A percentile compares a stretch with the other conserved stretches of the same genome.
These are phyloP conservation scores for Lasiodiplodia citricola DNA, from an alignment of 2,329 filamentous ascomycete genomes.

Conservation along the genomic window DNA sequence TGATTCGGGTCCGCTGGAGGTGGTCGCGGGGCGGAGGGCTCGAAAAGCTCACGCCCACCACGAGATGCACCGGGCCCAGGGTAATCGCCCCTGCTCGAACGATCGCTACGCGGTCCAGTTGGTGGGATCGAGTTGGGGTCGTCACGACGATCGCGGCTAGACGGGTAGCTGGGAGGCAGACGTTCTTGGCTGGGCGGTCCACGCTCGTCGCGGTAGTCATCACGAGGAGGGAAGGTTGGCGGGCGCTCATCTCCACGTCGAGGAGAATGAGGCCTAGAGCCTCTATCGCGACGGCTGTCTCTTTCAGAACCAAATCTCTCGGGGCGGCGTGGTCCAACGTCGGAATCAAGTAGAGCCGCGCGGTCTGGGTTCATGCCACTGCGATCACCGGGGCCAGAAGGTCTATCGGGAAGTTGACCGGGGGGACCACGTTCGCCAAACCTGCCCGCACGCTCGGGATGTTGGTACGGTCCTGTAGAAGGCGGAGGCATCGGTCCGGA, in stretches of 20 bases:
- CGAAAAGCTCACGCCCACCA: slow-evolving; percentile 47
- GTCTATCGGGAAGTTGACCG: slow-evolving; percentile 12
- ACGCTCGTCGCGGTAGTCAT: slow-evolving; percentile 41
- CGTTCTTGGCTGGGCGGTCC: slow-evolving; percentile 35
- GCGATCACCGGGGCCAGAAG: slow-evolving; percentile 10
- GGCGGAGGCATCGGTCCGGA: slow-evolving; percentile 25
- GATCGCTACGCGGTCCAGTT: slow-evolving; percentile 55
- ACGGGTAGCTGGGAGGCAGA: slow-evolving; percentile 30
- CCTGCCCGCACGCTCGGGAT: slow-evolving; percentile 10
- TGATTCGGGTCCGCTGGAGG: slow-evolving; percentile 49
- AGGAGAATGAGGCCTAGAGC: slow-evolving; percentile 38
- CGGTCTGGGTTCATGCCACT: slow-evolving; percentile 50
- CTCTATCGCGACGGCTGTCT: slow-evolving; percentile 40
- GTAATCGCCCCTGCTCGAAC: slow-evolving; percentile 42
- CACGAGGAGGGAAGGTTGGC: slow-evolving; percentile 34
- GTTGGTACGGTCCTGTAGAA: slow-evolving; percentile 21
- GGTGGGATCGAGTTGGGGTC: slow-evolving; percentile 53
- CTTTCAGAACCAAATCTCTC: slow-evolving; percentile 36
- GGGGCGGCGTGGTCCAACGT: slow-evolving; percentile 33
- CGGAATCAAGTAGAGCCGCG: slow-evolving; percentile 45
- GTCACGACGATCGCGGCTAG: slow-evolving; percentile 47
- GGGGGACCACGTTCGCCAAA: neutral
- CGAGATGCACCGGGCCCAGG: slow-evolving; percentile 29
- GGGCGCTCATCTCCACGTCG: slow-evolving; percentile 36
- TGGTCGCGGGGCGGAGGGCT: slow-evolving; percentile 41